Percentiles rank a stretch among this genome's conserved stretches.
Evolutionary conservation across 306 rosid genomes (phyloP).

Genomic region (Dicorynia guianensis): DNA sequence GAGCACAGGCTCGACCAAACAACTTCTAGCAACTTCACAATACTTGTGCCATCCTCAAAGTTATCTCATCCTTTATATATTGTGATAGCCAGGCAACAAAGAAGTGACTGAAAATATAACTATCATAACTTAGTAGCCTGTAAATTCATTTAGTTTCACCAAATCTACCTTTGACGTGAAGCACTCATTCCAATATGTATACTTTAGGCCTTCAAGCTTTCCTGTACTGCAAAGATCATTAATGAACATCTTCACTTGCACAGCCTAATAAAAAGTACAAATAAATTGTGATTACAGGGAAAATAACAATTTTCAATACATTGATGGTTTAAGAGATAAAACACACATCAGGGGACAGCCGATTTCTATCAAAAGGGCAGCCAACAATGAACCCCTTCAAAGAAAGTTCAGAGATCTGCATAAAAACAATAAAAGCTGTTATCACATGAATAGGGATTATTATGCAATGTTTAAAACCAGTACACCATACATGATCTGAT

Average conservation of each 20-base stretch:
- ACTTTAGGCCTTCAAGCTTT: constrained; percentile 61
- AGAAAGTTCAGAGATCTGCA: constrained; percentile 73
- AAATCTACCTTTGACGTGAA: constrained; percentile 78
- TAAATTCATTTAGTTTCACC: constrained; percentile 24
- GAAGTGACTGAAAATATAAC: neutral
- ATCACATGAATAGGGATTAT: constrained; percentile 28
- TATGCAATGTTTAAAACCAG: neutral
- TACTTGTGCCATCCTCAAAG: constrained; percentile 11
- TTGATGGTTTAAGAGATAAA: constrained; percentile 35
- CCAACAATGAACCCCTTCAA: constrained; percentile 81
- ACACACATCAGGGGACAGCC: constrained; percentile 52
- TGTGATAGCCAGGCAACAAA: constrained; percentile 12
- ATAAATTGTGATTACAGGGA: constrained; percentile 13
- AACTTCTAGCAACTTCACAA: constrained; percentile 1
- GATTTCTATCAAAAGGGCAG: constrained; percentile 48
- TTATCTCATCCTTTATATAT: constrained; percentile 8
- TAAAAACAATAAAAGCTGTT: constrained; percentile 34
- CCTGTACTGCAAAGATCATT: constrained; percentile 62
- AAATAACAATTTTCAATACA: neutral
- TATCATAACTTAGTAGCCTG: neutral
- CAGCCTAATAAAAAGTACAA: constrained; percentile 51
- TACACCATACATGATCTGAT: neutral
- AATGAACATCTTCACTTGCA: constrained; percentile 65
- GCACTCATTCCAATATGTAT: constrained; percentile 84
- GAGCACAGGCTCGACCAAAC: neutral